Conservation (phyloP, 192 early-diverging fungal species). For the Coemansia sp. region DNA sequence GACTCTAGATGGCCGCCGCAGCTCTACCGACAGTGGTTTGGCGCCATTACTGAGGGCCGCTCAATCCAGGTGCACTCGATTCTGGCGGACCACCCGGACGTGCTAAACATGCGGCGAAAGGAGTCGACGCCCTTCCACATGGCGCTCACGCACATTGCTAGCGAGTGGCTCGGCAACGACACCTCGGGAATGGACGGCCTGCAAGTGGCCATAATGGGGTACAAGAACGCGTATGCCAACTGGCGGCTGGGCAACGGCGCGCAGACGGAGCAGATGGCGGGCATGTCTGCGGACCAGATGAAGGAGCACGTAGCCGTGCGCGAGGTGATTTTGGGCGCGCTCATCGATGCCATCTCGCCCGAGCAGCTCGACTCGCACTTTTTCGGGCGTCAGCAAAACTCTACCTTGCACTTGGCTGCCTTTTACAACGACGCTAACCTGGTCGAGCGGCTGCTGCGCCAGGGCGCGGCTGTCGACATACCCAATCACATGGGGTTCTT, state of each 20-base stretch:
- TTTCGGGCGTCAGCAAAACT: slow-evolving; percentile 53
- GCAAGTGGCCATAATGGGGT: slow-evolving; percentile 55
- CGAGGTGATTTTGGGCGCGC: slow-evolving; percentile 49
- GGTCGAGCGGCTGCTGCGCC: slow-evolving; percentile 49
- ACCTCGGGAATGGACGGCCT: slow-evolving; percentile 57
- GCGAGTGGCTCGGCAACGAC: slow-evolving; percentile 53
- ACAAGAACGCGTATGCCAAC: slow-evolving; percentile 54
- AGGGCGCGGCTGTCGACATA: slow-evolving; percentile 53
- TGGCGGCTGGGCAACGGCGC: slow-evolving; percentile 51
- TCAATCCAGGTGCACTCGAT: slow-evolving; percentile 54
- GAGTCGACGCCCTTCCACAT: slow-evolving; percentile 54
- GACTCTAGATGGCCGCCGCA: slow-evolving; percentile 27
- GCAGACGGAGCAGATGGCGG: slow-evolving; percentile 42
- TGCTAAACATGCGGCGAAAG: slow-evolving; percentile 50
- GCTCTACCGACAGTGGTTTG: slow-evolving; percentile 55
- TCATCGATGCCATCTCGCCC: slow-evolving; percentile 52
- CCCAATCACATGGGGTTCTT: slow-evolving; percentile 50
- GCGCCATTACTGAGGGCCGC: slow-evolving; percentile 52
- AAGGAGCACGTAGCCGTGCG: slow-evolving; percentile 51
- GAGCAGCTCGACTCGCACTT: slow-evolving; percentile 54
- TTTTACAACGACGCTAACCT: slow-evolving; percentile 54
- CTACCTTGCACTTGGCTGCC: slow-evolving; percentile 53
- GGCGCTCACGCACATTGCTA: slow-evolving; percentile 50
- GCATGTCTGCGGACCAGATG: slow-evolving; percentile 51
- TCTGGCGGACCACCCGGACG: slow-evolving; percentile 47